Evolutionary conservation across 2,329 filamentous ascomycete species (phyloP), one percentile per base, ranked within the genome.

Genomic region (Penicillium hordei): DNA sequence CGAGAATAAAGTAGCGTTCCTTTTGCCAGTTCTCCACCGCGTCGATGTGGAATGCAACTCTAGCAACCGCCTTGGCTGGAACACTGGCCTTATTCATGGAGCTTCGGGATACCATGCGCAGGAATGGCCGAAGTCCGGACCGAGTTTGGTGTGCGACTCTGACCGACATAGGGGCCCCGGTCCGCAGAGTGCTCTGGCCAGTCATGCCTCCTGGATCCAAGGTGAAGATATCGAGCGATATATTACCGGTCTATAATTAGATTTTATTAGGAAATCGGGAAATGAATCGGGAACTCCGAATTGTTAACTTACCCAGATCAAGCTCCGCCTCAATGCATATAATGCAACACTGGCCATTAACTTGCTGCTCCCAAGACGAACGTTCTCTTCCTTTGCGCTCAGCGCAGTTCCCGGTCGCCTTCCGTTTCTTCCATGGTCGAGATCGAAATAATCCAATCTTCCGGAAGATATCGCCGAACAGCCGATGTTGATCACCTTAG

Each of bases 271-370:
- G 27, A 23, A 27, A 36, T 23, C 21, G 25, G n/a, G 5, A 29
- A 52, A 53, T 48, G 39, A 15, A 40, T 39, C 33, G 29, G 31
- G 21, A 17, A 45, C n/a, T n/a, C 46, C 9, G 10, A 43, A 29
- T 33, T 50, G 38, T 52, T 10, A 43, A 69, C 72, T 68, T 59
- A 74, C 72, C 50, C 66, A 60, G 39, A 68, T 66, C 58, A 75
- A 57, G 58, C 72, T 75, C 39, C 72, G 68, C 45, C 72, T 69
- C 62, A 75, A 61, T 42, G 72, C 71, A 67, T 75, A 75, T 67
- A 75, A 68, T 19, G 70, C 68, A 8, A 68, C 67, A 51, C 67
- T 72, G 56, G 69, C 70, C 19, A 75, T 53, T 29, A 75, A 51
- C 56, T 75, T 75, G 57, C 72, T 75, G 56, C 72, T 75, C 25